A percentile compares a stretch with the other conserved stretches of the same genome.
phyloP scores from a whole-genome alignment of 306 rosid genomes.

The Ceratonia siliqua region DNA sequence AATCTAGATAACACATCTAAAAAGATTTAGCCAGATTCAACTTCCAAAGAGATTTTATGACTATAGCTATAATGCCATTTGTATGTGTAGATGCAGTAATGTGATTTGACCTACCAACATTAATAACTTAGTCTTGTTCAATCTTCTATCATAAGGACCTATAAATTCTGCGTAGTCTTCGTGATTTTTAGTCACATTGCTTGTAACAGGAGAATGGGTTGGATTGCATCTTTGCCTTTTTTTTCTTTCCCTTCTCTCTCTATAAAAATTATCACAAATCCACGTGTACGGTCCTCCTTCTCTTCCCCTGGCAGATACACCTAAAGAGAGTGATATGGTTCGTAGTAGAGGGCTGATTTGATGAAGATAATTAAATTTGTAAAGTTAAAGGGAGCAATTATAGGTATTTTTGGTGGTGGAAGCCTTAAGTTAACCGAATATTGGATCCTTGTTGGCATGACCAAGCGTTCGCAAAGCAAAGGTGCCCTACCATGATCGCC shows the following conservation, averaged over 20 bases:
- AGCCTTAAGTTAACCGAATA: constrained; percentile 11
- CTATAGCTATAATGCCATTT: neutral
- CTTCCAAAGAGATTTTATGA: neutral
- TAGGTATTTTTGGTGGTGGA: neutral
- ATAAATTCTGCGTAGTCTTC: neutral
- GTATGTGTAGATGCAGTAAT: neutral
- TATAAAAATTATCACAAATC: neutral
- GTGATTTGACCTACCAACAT: neutral
- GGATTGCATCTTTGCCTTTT: constrained; percentile 25
- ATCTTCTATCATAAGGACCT: neutral
- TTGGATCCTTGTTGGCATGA: constrained; percentile 30
- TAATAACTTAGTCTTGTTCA: neutral
- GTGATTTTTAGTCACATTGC: neutral
- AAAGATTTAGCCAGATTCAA: no score
- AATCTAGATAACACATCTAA: no score
- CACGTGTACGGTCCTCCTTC: constrained; percentile 29
- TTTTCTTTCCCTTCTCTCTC: neutral
- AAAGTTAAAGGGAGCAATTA: constrained; percentile 5
- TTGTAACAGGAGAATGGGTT: constrained; percentile 15
- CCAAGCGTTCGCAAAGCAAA: constrained; percentile 19
- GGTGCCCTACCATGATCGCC: neutral
- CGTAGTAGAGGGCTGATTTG: neutral
- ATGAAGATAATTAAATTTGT: neutral
- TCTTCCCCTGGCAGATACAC: neutral
- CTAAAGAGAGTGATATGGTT: neutral